phyloP scores from a whole-genome alignment of 202 grass and related monocot genomes.

The Setaria italica region DNA sequence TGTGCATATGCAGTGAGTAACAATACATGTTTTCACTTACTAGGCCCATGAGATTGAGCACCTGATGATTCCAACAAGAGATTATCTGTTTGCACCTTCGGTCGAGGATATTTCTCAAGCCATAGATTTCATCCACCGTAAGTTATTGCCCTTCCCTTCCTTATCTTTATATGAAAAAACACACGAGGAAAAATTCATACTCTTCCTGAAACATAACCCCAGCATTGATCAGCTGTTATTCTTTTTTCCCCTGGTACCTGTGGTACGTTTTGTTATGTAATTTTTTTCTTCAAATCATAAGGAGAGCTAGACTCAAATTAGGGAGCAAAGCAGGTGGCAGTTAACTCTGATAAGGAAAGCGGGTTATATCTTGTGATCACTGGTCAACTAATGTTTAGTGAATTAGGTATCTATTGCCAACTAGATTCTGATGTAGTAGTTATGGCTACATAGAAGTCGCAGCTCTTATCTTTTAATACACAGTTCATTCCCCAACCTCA shows the following conservation, averaged over 20 bases:
- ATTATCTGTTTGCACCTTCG: constrained; percentile 92
- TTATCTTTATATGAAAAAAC: not conserved
- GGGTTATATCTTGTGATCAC: constrained; percentile 27
- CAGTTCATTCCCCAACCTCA: not conserved
- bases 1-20: constrained; percentile 15
- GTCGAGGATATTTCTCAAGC: constrained; percentile 79
- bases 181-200: not conserved
- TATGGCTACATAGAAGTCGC: constrained; percentile 32
- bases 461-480: constrained; percentile 39
- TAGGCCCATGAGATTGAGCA: constrained; percentile 91
- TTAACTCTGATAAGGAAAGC: constrained; percentile 14
- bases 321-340: constrained; percentile 19
- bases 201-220: constrained; percentile 1
- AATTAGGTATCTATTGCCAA: constrained; percentile 13
- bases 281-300: constrained; percentile 10
- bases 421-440: constrained; percentile 35
- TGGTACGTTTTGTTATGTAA: not conserved
- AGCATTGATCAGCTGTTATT: not conserved
- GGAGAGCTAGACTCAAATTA: constrained; percentile 18
- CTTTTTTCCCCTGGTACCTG: not conserved
- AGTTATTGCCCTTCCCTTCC: constrained; percentile 39
- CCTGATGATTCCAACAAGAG: constrained; percentile 93
- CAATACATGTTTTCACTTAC: constrained; percentile 31
- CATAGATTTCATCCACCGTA: constrained; percentile 92
- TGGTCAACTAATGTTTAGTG: not conserved